phyloP scores from a whole-genome alignment of 2,329 filamentous ascomycete genomes.

The Claviceps capensis region DNA sequence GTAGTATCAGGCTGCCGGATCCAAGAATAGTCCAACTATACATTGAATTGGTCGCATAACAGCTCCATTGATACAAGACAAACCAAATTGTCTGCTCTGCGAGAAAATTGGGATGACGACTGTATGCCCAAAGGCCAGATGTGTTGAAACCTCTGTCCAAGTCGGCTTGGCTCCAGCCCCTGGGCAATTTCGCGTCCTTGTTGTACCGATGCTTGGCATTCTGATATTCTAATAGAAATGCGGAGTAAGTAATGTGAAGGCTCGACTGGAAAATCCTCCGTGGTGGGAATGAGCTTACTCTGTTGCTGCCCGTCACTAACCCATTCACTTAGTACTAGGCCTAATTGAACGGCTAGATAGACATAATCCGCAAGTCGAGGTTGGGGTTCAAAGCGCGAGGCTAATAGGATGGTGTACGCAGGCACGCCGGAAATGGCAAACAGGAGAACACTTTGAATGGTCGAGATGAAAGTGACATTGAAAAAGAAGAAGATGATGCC shows the following conservation, averaged over 20 bases:
- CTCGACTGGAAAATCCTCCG: background rate
- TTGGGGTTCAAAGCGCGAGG: slow-evolving; percentile 46
- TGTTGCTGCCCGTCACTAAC: slow-evolving; percentile 90
- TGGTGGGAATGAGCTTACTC: slow-evolving; percentile 33
- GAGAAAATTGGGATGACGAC: slow-evolving; percentile 87
- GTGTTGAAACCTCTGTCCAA: slow-evolving; percentile 84
- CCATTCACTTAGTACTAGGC: slow-evolving; percentile 51
- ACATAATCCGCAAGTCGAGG: slow-evolving; percentile 31
- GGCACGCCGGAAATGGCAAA: slow-evolving; percentile 62
- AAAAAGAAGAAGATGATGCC: slow-evolving; percentile 63
- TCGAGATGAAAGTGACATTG: slow-evolving; percentile 80
- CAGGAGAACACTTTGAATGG: slow-evolving; percentile 70
- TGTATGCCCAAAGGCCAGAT: slow-evolving; percentile 73
- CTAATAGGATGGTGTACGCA: slow-evolving; percentile 69
- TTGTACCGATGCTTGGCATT: slow-evolving; percentile 65
- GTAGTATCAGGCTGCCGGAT: slow-evolving; percentile 51
- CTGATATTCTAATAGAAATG: slow-evolving; percentile 51
- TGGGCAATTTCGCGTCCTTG: slow-evolving; percentile 55
- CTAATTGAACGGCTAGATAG: slow-evolving; percentile 33
- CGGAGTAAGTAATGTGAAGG: background rate
- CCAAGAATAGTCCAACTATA: slow-evolving; percentile 72
- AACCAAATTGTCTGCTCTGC: slow-evolving; percentile 90
- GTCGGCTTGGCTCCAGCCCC: slow-evolving; percentile 52
- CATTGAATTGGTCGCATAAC: slow-evolving; percentile 53
- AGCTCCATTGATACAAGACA: slow-evolving; percentile 76